Base-by-base conservation (phyloP, 768 basidiomycete genomes). In the Leccinum pellstonianum region DNA sequence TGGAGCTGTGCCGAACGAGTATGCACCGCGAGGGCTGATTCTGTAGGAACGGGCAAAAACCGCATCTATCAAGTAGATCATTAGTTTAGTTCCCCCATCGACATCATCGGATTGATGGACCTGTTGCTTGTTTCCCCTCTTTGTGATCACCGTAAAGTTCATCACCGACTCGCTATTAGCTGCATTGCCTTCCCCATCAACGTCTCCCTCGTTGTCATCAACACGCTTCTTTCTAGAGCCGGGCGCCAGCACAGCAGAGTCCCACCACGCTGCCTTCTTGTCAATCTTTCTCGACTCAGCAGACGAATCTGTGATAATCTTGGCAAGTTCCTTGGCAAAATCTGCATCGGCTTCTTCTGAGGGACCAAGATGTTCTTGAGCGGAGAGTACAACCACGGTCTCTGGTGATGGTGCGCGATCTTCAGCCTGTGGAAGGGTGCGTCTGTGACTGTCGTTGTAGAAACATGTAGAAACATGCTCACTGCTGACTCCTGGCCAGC, bases 321-420 rank as follows among this genome's bases (percentile, higher is more conserved):
- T 98, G 3, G 96, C 94, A 19, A 99, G 83, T 71, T 98, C 97
- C 71, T 93, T 93, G 9, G 89, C 91, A 68, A 99, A 99, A 35
- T 95, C 96, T 2, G 87, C 90, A 51, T 96, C 91, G 19, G 90
- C 93, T 68, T 95, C 94, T 64, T 93, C 88, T 9, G 90, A 86
- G 1, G 92, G 90, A 7, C 93, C 93, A 43, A 92, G 78, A 57
- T 81, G 79, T 68, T 95, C 93, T 64, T 88, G 85, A 29, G 80
- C 75, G 29, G 86, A 85, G 35, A 88, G 82, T 47, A 94, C 80
- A 11, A 94, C 81, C 11, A 90, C 83, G 52, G 86, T 76, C n/a
- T 95, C 93, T 4, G 93, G 93, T 14, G 92, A 93, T 4, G 88
- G 85, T 0, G 90, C 83, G 21, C 91, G 85, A 56, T 89, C 87